Percentiles rank a stretch among this genome's conserved stretches.
Evolutionary conservation across 768 basidiomycete genomes (phyloP).

Genomic region (Tremella mesenterica): DNA sequence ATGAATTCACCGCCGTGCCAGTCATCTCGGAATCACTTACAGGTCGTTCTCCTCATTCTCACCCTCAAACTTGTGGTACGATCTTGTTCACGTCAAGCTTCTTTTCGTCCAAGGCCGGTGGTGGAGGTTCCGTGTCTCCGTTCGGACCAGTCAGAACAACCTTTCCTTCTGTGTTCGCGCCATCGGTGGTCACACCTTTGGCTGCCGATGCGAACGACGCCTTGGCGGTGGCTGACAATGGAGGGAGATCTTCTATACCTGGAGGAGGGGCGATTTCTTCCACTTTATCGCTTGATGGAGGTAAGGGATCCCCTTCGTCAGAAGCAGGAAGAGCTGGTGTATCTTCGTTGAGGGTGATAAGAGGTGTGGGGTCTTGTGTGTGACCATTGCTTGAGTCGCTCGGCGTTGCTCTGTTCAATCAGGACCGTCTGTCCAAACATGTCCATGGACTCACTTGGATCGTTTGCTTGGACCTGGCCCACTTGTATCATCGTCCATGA

Average conservation of each 20-base stretch:
- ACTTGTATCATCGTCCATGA: constrained; percentile 18
- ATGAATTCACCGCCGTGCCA: no score
- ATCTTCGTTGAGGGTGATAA: background rate
- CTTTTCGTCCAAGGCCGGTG: no score
- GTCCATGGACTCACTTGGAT: constrained; percentile 22
- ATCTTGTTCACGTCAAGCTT: no score
- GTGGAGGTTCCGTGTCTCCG: background rate
- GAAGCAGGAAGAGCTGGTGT: constrained; percentile 9
- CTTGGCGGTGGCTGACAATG: constrained; percentile 26
- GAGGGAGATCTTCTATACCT: constrained; percentile 28
- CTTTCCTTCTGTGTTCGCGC: constrained; percentile 21
- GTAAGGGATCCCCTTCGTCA: constrained; percentile 18
- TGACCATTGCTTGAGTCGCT: constrained; percentile 5
- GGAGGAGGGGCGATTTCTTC: constrained; percentile 27
- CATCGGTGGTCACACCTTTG: constrained; percentile 26
- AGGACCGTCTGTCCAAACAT: background rate
- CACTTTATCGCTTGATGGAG: background rate
- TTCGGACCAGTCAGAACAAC: constrained; percentile 21
- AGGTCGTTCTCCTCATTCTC: no score
- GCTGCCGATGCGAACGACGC: constrained; percentile 35
- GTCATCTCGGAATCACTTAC: no score
- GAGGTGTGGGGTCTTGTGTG: constrained; percentile 1
- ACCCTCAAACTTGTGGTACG: no score
- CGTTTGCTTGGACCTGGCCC: constrained; percentile 35
- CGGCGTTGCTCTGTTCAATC: constrained; percentile 16